Conservation (phyloP, 768 basidiomycete genomes). For the Sporobolomyces roseus region DNA sequence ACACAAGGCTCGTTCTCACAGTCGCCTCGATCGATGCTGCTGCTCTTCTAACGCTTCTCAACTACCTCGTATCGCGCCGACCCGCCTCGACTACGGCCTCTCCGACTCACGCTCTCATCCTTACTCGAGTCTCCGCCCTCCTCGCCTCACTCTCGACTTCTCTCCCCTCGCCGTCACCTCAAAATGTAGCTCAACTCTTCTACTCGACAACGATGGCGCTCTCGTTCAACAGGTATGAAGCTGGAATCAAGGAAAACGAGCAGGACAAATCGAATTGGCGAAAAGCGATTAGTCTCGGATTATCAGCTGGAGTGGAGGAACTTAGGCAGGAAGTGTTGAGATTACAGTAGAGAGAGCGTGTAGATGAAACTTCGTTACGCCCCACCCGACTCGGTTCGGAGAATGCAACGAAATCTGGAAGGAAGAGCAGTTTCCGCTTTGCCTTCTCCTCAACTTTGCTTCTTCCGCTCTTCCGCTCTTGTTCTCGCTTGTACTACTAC, state of each 20-base stretch:
- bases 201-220: constrained; percentile 18
- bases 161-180: background rate
- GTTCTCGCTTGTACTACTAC: background rate
- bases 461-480: background rate
- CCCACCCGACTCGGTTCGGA: too few species aligned
- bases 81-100: background rate
- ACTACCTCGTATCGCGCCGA: background rate
- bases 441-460: background rate
- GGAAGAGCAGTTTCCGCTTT: background rate
- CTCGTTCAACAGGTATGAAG: constrained; percentile 20
- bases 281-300: constrained; percentile 1
- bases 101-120: background rate
- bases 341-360: background rate
- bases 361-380: too few species aligned
- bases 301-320: constrained; percentile 23
- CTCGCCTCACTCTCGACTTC: background rate
- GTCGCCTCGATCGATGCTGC: constrained; percentile 5
- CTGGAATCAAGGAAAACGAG: constrained; percentile 2
- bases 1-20: background rate
- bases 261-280: constrained; percentile 17
- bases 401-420: background rate
- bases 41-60: background rate
- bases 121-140: constrained; percentile 13
- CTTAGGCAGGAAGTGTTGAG: constrained; percentile 8
- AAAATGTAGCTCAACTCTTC: background rate